Base-by-base conservation (phyloP, 2,329 filamentous ascomycete genomes). In the Diaporthe sp. region DNA sequence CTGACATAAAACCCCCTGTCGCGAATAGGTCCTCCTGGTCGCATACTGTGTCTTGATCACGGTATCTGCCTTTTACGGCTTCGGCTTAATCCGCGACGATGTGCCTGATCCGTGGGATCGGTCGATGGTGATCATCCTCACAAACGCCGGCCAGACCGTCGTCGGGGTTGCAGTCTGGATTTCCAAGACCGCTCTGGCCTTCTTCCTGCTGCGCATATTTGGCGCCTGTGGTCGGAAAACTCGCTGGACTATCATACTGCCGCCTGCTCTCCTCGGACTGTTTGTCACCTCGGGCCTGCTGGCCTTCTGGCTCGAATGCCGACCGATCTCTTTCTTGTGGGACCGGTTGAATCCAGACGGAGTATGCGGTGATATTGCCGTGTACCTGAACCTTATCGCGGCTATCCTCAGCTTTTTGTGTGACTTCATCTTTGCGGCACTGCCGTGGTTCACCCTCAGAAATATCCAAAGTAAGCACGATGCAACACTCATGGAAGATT, bases 41-140 rank as follows among this genome's bases (percentile, higher is more conserved):
- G 19, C 19, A 12, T 73, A 73, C 34, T 67, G 71, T 19, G 37
- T 53, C 13, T 13, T 73, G 31, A 73, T 73, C 46, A 73, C 71
- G 13, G 19, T 55, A 31, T 73, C 71, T 12, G 49, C 59, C 7
- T 73, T 67, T 13, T 73, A 73, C 28, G 71, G 71, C 31, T 44
- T 73, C 12, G 71, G 71, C 0, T 7, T 73, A 13, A 65, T 39
- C 7, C 71, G 71, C 25, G 71, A 73, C 34, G 71, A 73, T 37
- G 71, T 73, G n/a, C 71, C 58, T 4, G 44, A 73, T 12, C 71
- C 71, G 10, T 73, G 71, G 71, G 44, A 73, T 17, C 71, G 71
- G 25, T 73, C 71, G 12, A 12, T 73, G n/a, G 71, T 73, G 10
- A 55, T 73, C 17, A 65, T 73, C 19, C 59, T 73, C 22, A 73